Percentiles rank a stretch among this genome's conserved stretches.
Conservation (phyloP, 805 yeast species). For the Myxozyma lipomycoides region DNA sequence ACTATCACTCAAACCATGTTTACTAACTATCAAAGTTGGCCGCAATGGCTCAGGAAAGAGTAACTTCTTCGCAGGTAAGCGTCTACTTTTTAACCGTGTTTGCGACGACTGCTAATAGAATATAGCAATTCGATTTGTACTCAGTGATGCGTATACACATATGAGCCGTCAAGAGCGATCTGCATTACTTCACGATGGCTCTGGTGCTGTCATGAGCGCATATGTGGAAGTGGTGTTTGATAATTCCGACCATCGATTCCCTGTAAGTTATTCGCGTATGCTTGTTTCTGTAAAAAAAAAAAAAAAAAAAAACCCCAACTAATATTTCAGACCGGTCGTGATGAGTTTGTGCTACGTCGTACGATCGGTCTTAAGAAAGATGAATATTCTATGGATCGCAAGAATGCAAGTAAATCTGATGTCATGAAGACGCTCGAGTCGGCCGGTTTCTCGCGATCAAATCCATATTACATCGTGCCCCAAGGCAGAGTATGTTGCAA, state of each 20-base stretch:
- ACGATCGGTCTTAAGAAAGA: conserved; percentile 92
- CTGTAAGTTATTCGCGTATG: conserved; percentile 32
- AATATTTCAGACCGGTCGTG: conserved; percentile 45
- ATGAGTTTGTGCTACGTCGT: conserved; percentile 71
- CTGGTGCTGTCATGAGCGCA: conserved; percentile 83
- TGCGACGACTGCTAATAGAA: background rate
- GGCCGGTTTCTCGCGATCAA: conserved; percentile 86
- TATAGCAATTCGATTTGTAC: conserved; percentile 78
- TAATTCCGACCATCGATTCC: conserved; percentile 71
- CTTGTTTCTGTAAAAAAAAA: too few relatives aligned
- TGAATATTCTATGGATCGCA: conserved; percentile 80
- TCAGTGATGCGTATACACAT: conserved; percentile 84
- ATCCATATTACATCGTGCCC: conserved; percentile 94
- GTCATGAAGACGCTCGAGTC: conserved; percentile 77
- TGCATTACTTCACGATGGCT: conserved; percentile 83
- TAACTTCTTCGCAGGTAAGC: conserved; percentile 67
- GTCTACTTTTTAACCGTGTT: background rate
- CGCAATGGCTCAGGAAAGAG: conserved; percentile 97
- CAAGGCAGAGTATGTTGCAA: conserved; percentile 62
- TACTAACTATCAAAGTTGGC: conserved; percentile 57
- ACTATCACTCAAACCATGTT: background rate
- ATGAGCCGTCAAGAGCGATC: conserved; percentile 82
- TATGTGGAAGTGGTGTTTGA: conserved; percentile 87
- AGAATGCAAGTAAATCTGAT: conserved; percentile 66
- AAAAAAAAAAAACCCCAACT: too few relatives aligned